Evolutionary conservation across 768 basidiomycete genomes (phyloP).

Genomic region (Boletus subparvulus): DNA sequence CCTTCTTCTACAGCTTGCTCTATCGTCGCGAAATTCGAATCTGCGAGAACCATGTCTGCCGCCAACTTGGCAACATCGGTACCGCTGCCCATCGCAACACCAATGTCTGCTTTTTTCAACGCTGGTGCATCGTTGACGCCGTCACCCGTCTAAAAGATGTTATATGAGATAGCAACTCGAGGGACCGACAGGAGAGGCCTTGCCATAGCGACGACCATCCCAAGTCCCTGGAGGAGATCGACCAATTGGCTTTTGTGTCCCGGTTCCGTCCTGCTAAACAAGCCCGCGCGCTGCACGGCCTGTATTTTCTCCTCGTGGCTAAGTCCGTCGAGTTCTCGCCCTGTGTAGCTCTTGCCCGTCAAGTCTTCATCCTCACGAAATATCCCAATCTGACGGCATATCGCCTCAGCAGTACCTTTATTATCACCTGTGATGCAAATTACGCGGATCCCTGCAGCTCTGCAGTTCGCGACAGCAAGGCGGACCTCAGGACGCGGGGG

Average conservation of each 20-base stretch:
- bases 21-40: constrained; percentile 97
- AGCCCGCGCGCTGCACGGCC: constrained; percentile 82
- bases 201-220: constrained; percentile 95
- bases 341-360: constrained; percentile 94
- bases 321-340: constrained; percentile 84
- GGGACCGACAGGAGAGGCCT: constrained; percentile 19
- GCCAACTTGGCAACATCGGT: constrained; percentile 98
- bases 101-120: constrained; percentile 95
- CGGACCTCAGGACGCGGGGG: constrained; percentile 94
- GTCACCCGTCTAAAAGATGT: constrained; percentile 74
- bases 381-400: constrained; percentile 94
- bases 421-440: constrained; percentile 99
- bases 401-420: constrained; percentile 96
- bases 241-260: constrained; percentile 94
- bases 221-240: constrained; percentile 87
- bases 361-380: constrained; percentile 85
- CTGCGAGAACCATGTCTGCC: constrained; percentile 96
- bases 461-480: constrained; percentile 84
- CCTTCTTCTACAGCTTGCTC: constrained; percentile 97
- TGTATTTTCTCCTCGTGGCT: constrained; percentile 75
- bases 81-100: constrained; percentile 98
- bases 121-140: constrained; percentile 99
- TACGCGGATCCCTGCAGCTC: constrained; percentile 90
- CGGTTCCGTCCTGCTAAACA: constrained; percentile 95
- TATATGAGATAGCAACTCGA: constrained; percentile 8